These are phyloP conservation scores for Stephanodiscus minutulus DNA, from an alignment of 108 stramenopile species.

Conservation along the genomic window DNA sequence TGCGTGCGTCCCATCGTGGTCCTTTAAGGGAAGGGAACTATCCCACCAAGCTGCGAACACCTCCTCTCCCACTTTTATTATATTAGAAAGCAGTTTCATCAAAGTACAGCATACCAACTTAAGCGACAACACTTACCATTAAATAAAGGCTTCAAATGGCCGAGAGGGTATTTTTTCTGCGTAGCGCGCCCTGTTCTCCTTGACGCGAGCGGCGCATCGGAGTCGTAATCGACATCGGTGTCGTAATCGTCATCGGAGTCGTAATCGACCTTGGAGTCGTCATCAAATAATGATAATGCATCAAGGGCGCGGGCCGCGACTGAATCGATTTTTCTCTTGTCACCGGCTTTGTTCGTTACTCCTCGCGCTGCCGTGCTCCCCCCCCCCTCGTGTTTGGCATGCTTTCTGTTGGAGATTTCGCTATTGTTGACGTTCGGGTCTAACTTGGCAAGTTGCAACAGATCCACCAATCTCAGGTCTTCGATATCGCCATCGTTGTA, in stretches of 20 bases:
- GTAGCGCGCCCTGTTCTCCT: not conserved
- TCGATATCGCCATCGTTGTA: constrained; percentile 20
- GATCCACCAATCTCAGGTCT: constrained; percentile 17
- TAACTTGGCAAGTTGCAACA: constrained; percentile 3
- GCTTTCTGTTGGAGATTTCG: not conserved
- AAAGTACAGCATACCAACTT: not conserved
- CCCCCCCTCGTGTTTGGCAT: not conserved
- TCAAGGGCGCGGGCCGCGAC: not conserved
- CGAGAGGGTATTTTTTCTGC: not conserved
- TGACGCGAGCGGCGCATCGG: not conserved
- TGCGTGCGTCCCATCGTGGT: not conserved
- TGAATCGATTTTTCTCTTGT: constrained; percentile 3
- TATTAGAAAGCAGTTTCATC: not conserved
- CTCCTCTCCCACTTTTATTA: not conserved
- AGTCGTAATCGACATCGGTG: not conserved
- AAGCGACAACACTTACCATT: not conserved
- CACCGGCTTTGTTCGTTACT: not conserved
- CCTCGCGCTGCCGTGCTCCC: not conserved
- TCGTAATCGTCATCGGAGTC: not conserved
- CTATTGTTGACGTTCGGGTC: constrained; percentile 1
- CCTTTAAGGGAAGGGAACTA: not conserved
- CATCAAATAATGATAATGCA: not conserved
- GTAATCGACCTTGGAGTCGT: not conserved
- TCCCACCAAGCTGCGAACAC: constrained; percentile 7
- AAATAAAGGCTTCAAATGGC: constrained; percentile 8